Percentiles rank a stretch among this genome's conserved stretches.
Conservation (phyloP, 352 stramenopile genomes). For the Globisporangium nodosum region DNA sequence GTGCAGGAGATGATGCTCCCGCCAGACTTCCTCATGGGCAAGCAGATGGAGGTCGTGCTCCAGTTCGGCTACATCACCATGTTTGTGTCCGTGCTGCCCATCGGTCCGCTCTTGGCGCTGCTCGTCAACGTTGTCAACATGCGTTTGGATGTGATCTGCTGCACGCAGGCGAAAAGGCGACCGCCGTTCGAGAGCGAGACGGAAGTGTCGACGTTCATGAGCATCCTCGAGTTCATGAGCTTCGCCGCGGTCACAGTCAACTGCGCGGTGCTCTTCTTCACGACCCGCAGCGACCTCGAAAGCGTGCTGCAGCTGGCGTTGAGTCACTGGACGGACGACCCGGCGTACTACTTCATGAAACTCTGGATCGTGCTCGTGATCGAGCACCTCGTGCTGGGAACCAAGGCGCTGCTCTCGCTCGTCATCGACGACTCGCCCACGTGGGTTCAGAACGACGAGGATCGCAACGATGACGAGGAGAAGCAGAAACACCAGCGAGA, state of each 20-base stretch:
- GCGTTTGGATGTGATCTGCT: slow-evolving; percentile 78
- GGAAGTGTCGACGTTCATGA: slow-evolving; percentile 90
- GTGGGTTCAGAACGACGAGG: slow-evolving; percentile 72
- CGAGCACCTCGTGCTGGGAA: slow-evolving; percentile 57
- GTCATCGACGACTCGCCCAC: slow-evolving; percentile 61
- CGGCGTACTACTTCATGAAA: slow-evolving; percentile 37
- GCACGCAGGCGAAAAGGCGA: slow-evolving; percentile 65
- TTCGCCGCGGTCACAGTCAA: slow-evolving; percentile 82
- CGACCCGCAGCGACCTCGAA: slow-evolving; percentile 53
- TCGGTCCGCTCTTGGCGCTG: slow-evolving; percentile 84
- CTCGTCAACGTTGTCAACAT: slow-evolving; percentile 87
- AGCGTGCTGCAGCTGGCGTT: slow-evolving; percentile 28
- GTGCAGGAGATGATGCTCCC: slow-evolving; percentile 72
- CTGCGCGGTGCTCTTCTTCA: slow-evolving; percentile 72
- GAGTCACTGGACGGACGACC: slow-evolving; percentile 15
- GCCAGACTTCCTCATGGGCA: slow-evolving; percentile 63
- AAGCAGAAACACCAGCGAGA: slow-evolving; percentile 12
- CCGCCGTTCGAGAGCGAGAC: slow-evolving; percentile 73
- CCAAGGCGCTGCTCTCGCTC: slow-evolving; percentile 61
- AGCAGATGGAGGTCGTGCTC: slow-evolving; percentile 78
- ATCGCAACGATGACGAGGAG: slow-evolving; percentile 40
- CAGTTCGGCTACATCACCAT: slow-evolving; percentile 94
- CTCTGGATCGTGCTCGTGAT: slow-evolving; percentile 57
- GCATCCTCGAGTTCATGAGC: slow-evolving; percentile 88
- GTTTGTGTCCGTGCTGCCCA: slow-evolving; percentile 90